Base-by-base conservation (phyloP, 2,329 filamentous ascomycete species). In the Reticulascus tulasneorum region DNA sequence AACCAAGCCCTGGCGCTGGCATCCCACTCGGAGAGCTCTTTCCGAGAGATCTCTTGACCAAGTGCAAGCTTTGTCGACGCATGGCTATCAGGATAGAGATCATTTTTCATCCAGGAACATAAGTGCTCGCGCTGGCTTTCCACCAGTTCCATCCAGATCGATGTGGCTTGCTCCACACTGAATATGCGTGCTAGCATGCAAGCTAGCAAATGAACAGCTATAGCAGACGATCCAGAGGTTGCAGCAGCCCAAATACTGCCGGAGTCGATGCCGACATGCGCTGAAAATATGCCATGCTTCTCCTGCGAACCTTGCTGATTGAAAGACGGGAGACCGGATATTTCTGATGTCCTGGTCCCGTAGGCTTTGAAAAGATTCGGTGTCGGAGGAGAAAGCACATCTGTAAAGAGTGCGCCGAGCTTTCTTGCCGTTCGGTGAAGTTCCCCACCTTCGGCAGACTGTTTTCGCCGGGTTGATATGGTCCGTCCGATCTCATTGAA, bases 341-440 rank as follows among this genome's bases (percentile, higher is more conserved):
- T 60, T 25, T 62, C 50, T 0, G 51, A 59, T 1, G 49, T 53
- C 6, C 63, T 46, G 2, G 19, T 38, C 1, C 62, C 61, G 40
- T 64, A 66, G 1, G 59, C 56, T 22, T 44, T 39, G 7, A 61
- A 35, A 4, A 68, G 50, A 2, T 46, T 33, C 0, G 62, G 62
- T 1, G 47, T 59, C 0, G 36, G 4, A 2, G 64, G 63, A 6
- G 27, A 7, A 3, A 56, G 33, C 1, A 56, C 20, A 1, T 43
- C 46, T 16, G 59, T 51, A 38, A 71, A 69, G 0, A 71, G 45
- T 0, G 55, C 57, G 2, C 57, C 66, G 0, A 71, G 54, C 22
- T 52, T 56, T 13, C 63, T 43, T 3, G 67, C 66, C 1, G 57
- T 62, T 5, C 44, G 41, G 36, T 71, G 66, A 0, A 40, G 27